Evolutionary conservation across 2,329 filamentous ascomycete genomes (phyloP).

Genomic region (Teratosphaeria zuluensis): DNA sequence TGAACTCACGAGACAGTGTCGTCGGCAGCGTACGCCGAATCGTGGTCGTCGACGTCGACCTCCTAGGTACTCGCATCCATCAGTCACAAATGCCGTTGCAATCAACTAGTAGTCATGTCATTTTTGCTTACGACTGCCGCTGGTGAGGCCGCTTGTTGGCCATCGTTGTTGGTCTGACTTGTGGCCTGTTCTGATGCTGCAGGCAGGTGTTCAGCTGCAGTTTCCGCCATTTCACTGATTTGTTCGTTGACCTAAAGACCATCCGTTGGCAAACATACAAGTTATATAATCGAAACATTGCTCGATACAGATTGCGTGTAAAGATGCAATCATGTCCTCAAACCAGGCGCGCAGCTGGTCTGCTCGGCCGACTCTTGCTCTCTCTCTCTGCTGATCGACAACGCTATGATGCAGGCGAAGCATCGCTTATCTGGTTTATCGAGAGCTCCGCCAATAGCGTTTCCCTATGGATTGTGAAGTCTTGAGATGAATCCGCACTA

Average conservation of each 20-base stretch:
- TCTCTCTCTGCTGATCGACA: too few relatives aligned
- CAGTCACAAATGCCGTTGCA: background rate
- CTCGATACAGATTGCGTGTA: background rate
- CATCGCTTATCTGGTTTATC: background rate
- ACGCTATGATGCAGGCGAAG: background rate
- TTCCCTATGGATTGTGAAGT: too few relatives aligned
- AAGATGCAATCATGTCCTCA: background rate
- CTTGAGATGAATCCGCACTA: too few relatives aligned
- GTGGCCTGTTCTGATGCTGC: background rate
- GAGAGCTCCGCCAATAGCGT: too few relatives aligned
- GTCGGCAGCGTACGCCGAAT: background rate
- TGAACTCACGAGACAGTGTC: background rate
- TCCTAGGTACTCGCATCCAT: background rate
- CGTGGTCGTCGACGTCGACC: background rate
- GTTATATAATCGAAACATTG: background rate
- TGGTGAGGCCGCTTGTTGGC: background rate
- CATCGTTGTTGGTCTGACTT: background rate
- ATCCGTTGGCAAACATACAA: background rate
- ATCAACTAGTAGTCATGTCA: background rate
- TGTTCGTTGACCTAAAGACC: background rate
- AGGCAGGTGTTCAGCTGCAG: background rate
- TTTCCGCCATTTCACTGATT: background rate
- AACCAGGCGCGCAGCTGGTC: background rate
- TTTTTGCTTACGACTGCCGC: background rate
- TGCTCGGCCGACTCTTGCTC: background rate